Evolutionary conservation across 495 filamentous ascomycete species (phyloP).

Genomic region (Neurospora intermedia): DNA sequence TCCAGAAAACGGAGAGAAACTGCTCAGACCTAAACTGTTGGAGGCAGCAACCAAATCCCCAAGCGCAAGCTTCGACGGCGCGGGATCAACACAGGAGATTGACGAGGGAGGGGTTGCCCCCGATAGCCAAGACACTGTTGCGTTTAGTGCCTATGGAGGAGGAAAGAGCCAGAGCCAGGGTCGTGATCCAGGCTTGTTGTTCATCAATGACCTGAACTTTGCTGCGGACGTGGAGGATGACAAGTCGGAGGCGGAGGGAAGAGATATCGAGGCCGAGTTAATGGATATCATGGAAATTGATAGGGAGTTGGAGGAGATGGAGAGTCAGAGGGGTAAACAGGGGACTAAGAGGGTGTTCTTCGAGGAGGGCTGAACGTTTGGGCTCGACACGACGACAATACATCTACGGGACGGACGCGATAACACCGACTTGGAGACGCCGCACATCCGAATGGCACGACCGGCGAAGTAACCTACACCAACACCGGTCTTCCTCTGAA

Average conservation of each 20-base stretch:
- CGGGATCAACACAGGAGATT: background rate
- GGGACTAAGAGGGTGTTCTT: slow-evolving; percentile 36
- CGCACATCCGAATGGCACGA: background rate
- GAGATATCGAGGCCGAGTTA: slow-evolving; percentile 42
- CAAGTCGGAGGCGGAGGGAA: slow-evolving; percentile 31
- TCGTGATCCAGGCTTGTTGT: slow-evolving; percentile 24
- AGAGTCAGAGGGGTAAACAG: slow-evolving; percentile 23
- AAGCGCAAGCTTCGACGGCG: background rate
- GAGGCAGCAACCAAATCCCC: slow-evolving; percentile 4
- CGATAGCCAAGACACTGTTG: background rate
- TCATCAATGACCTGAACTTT: slow-evolving; percentile 31
- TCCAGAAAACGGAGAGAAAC: slow-evolving; percentile 10
- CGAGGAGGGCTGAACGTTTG: slow-evolving; percentile 16
- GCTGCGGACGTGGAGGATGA: slow-evolving; percentile 34
- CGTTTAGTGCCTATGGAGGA: background rate
- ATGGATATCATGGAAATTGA: slow-evolving; percentile 48
- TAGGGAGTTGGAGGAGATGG: slow-evolving; percentile 38
- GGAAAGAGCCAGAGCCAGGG: background rate
- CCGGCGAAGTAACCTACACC: background rate
- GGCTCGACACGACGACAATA: background rate
- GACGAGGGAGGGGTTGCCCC: background rate
- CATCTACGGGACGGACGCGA: background rate
- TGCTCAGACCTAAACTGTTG: background rate
- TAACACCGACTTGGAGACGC: background rate
- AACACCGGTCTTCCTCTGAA: background rate